Percentiles rank a stretch among this genome's conserved stretches.
Conservation (phyloP, 108 stramenopile genomes). For the Pseudonitzschia multistriata region DNA sequence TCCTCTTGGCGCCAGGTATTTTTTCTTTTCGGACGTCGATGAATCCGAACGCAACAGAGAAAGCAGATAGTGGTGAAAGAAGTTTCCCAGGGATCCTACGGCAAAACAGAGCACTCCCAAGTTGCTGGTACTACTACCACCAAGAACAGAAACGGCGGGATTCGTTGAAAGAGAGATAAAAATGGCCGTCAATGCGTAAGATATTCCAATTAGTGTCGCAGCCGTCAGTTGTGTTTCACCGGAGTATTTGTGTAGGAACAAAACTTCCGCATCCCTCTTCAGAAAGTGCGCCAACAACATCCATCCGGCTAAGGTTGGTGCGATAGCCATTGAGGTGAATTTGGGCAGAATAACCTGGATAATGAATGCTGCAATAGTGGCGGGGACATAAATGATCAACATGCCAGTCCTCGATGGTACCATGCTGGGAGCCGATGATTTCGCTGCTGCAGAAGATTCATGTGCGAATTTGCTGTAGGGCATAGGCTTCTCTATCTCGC, state of each 20-base stretch:
- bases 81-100: constrained; percentile 55
- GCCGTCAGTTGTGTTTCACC: constrained; percentile 36
- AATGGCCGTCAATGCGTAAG: constrained; percentile 38
- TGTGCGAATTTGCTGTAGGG: constrained; percentile 36
- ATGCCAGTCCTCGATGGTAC: constrained; percentile 36
- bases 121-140: neutral
- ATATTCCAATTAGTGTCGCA: constrained; percentile 39
- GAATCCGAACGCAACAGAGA: constrained; percentile 31
- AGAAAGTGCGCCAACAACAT: constrained; percentile 53
- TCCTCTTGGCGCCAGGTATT: constrained; percentile 59
- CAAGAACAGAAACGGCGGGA: neutral
- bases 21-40: constrained; percentile 5
- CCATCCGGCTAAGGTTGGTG: constrained; percentile 30
- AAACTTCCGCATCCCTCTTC: constrained; percentile 55
- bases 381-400: constrained; percentile 62
- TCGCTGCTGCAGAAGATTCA: neutral
- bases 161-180: constrained; percentile 30
- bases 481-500: constrained; percentile 12
- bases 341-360: neutral
- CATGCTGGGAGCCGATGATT: constrained; percentile 32
- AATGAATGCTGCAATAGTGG: constrained; percentile 23
- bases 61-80: constrained; percentile 68
- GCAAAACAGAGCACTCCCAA: constrained; percentile 32
- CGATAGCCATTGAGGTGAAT: neutral
- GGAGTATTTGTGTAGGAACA: constrained; percentile 63